Evolutionary conservation across 352 stramenopile species (phyloP), one percentile per base, ranked within the genome.

Genomic region (Thalassiosira delicatula): DNA sequence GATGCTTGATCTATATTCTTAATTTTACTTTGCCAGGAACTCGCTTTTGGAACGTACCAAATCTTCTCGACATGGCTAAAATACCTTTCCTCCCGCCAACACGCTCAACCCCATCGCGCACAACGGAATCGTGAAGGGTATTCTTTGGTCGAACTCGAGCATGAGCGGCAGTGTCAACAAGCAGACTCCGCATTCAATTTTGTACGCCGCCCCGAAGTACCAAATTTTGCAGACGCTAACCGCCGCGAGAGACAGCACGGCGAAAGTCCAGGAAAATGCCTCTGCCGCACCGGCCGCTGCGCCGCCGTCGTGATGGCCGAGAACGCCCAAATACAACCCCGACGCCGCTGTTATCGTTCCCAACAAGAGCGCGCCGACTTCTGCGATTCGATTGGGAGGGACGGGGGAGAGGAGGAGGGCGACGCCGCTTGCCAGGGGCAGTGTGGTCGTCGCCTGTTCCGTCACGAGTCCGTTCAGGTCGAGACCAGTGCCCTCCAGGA

Each of bases 191-290:
- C 57, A 70, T 29, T 79, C 70, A 51, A 65, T 40, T 46, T 79
- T 79, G 40, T 79, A 79, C 21, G 60, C 70, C 29, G 65, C 11
- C 21, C 70, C 70, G 65, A 79, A 79, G 40, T 72, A 79, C 14
- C 7, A 71, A 61, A 79, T 72, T 40, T 79, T 59, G 21, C 70
- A 46, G 21, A 79, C 42, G 57, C 21, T 54, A 1, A 79, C 32
- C 21, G 42, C 21, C 33, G 68, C 42, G 17, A 76, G 53, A 51
- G 68, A 19, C 46, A 76, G n/a, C 33, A 76, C 57, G 17, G 68
- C 56, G 14, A 76, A 37, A 59, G 37, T 33, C 68, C 68, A 76
- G 30, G 65, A 33, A 17, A 33, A 3, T 27, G 46, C 11, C 49
- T 27, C 27, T 23, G 46, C 19, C n/a, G n/a, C 46, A 56, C 7